These are phyloP conservation scores for Leccinum uliginosum DNA, from an alignment of 768 basidiomycete species.

Conservation along the genomic window DNA sequence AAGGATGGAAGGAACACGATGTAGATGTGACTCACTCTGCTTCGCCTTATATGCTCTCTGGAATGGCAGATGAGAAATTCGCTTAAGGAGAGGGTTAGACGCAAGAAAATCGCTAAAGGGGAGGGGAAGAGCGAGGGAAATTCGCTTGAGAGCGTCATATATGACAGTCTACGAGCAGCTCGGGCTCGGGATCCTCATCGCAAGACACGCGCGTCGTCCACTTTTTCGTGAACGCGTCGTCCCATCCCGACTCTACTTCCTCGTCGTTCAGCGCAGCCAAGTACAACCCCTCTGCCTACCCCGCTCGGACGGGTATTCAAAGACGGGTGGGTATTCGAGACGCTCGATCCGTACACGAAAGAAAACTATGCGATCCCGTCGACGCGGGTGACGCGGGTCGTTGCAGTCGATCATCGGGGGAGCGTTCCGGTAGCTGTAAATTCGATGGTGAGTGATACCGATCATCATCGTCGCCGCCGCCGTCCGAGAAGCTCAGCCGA, in stretches of 20 bases:
- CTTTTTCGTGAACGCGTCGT: slow-evolving; percentile 81
- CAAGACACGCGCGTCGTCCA: slow-evolving; percentile 56
- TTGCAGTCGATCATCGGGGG: slow-evolving; percentile 84
- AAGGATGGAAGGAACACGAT: no score
- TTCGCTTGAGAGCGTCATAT: no score
- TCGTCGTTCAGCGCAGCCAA: slow-evolving; percentile 54
- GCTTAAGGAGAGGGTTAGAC: no score
- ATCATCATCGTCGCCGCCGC: no score
- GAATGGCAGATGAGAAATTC: no score
- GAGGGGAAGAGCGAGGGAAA: no score
- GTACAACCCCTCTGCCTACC: slow-evolving; percentile 71
- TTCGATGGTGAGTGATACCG: slow-evolving; percentile 80
- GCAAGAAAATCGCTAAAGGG: no score
- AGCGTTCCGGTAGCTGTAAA: slow-evolving; percentile 82
- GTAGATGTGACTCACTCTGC: no score
- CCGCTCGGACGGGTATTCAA: slow-evolving; percentile 79
- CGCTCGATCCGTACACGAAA: slow-evolving; percentile 90
- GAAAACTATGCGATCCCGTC: slow-evolving; percentile 95
- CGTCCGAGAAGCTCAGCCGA: slow-evolving; percentile 12
- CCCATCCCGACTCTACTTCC: slow-evolving; percentile 55
- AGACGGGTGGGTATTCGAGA: slow-evolving; percentile 96
- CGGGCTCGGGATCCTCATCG: slow-evolving; percentile 14
- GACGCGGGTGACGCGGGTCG: slow-evolving; percentile 78
- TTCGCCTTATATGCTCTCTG: no score
- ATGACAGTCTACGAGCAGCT: no score